phyloP scores from a whole-genome alignment of 306 rosid genomes.

The Vigna mungo region DNA sequence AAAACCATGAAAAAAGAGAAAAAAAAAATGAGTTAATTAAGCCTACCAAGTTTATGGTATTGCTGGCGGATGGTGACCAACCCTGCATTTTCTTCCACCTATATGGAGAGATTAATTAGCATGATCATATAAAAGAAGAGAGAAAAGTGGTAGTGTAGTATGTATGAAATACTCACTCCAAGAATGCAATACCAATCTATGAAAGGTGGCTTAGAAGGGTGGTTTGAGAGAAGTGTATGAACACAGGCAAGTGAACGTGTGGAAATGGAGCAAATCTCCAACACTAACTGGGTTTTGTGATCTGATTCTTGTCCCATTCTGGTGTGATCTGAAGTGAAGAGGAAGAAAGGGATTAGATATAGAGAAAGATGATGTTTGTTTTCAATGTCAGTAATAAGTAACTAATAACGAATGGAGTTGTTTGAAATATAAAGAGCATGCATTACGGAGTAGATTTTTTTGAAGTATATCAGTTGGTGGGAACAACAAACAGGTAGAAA shows the following conservation, averaged over 20 bases:
- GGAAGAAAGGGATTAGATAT: constrained; percentile 47
- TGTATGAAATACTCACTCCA: constrained; percentile 64
- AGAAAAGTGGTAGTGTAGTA: neutral
- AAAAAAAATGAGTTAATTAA: neutral
- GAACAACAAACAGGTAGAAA: constrained; percentile 43
- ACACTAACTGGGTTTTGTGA: constrained; percentile 68
- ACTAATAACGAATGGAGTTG: constrained; percentile 61
- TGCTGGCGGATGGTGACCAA: constrained; percentile 64
- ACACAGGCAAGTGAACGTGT: constrained; percentile 60
- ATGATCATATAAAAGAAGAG: constrained; percentile 25
- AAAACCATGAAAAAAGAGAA: no score
- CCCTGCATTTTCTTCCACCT: constrained; percentile 83
- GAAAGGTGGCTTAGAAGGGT: constrained; percentile 48
- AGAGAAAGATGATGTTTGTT: constrained; percentile 38
- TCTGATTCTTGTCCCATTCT: constrained; percentile 66
- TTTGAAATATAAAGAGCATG: no score
- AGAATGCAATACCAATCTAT: constrained; percentile 91
- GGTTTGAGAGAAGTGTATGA: constrained; percentile 59
- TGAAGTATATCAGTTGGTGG: constrained; percentile 68
- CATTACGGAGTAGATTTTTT: constrained; percentile 43
- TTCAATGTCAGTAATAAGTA: constrained; percentile 10
- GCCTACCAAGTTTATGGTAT: constrained; percentile 87
- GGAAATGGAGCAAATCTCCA: constrained; percentile 77
- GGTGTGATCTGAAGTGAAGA: constrained; percentile 38
- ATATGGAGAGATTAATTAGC: constrained; percentile 25